Percentiles rank a stretch among this genome's conserved stretches.
Evolutionary conservation across 2,329 filamentous ascomycete species (phyloP).

Genomic region (Penicillium sp.): DNA sequence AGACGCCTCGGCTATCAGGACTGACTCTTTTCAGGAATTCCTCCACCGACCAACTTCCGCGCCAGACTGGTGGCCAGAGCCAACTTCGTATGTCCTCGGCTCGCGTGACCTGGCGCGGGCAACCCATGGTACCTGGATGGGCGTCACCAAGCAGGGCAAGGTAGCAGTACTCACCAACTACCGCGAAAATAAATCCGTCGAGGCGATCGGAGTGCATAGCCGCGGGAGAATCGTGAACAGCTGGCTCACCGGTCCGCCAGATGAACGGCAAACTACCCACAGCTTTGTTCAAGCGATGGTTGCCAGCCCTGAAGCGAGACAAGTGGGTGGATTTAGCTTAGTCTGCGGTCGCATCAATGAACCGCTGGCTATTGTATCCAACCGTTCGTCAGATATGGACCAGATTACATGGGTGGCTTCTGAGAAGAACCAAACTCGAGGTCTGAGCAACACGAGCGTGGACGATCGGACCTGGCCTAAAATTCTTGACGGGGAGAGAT

Average conservation of each 20-base stretch:
- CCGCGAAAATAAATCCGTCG: constrained; percentile 48
- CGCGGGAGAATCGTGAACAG: constrained; percentile 56
- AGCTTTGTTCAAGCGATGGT: constrained; percentile 52
- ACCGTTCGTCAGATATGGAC: constrained; percentile 51
- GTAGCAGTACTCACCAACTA: constrained; percentile 61
- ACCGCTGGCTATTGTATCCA: constrained; percentile 56
- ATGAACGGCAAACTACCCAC: constrained; percentile 40
- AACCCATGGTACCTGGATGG: constrained; percentile 60
- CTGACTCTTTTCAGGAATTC: constrained; percentile 49
- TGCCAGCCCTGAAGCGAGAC: constrained; percentile 48
- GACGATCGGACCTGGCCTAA: constrained; percentile 58
- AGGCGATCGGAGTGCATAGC: constrained; percentile 45
- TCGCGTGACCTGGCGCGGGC: constrained; percentile 57
- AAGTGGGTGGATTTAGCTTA: constrained; percentile 59
- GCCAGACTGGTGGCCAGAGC: constrained; percentile 55
- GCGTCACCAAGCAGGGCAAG: constrained; percentile 55
- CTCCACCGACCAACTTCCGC: constrained; percentile 55
- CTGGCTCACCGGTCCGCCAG: constrained; percentile 48
- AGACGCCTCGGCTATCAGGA: neutral
- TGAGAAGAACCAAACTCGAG: constrained; percentile 49
- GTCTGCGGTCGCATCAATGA: constrained; percentile 53
- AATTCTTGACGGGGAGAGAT: constrained; percentile 52
- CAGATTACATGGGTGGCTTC: constrained; percentile 49
- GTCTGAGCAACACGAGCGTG: constrained; percentile 57
- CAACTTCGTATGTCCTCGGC: constrained; percentile 52